These are phyloP conservation scores for Podospora didyma DNA, from an alignment of 495 filamentous ascomycete species.

Conservation along the genomic window DNA sequence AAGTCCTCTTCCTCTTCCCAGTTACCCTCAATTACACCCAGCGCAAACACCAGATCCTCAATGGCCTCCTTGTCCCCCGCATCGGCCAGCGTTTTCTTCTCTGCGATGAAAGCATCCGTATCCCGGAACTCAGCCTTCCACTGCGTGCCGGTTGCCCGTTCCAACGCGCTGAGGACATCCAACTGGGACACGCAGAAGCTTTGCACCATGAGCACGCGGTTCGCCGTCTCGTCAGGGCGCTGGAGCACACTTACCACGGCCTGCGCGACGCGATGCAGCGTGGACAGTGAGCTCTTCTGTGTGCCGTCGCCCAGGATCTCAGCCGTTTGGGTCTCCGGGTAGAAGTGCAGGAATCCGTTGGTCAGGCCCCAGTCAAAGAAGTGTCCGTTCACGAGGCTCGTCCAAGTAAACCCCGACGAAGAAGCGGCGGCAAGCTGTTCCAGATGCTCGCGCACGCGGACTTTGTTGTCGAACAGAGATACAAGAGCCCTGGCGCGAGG, in stretches of 20 bases:
- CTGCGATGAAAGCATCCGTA: conserved; percentile 14
- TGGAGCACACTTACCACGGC: conserved; percentile 35
- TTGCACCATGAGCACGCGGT: conserved; percentile 40
- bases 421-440: conserved; percentile 9
- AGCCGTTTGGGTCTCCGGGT: conserved; percentile 30
- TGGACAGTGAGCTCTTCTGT: conserved; percentile 32
- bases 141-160: conserved; percentile 33
- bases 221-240: conserved; percentile 40
- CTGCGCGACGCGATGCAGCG: conserved; percentile 32
- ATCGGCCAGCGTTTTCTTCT: conserved; percentile 15
- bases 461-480: conserved; percentile 29
- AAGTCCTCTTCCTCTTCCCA: conserved; percentile 22
- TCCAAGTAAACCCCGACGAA: conserved; percentile 31
- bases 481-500: conserved; percentile 32
- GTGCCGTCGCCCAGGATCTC: conserved; percentile 43
- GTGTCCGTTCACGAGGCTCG: conserved; percentile 36
- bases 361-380: conserved; percentile 47
- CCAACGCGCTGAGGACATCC: conserved; percentile 39
- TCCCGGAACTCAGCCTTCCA: conserved; percentile 16
- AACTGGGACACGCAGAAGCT: conserved; percentile 41
- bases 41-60: conserved; percentile 29
- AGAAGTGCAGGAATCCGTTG: conserved; percentile 31
- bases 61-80: conserved; percentile 14
- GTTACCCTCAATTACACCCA: conserved; percentile 24
- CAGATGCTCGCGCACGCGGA: conserved; percentile 15